These are phyloP conservation scores for Macadamia integrifolia DNA, from an alignment of 164 flowering plant genomes.

Conservation along the genomic window DNA sequence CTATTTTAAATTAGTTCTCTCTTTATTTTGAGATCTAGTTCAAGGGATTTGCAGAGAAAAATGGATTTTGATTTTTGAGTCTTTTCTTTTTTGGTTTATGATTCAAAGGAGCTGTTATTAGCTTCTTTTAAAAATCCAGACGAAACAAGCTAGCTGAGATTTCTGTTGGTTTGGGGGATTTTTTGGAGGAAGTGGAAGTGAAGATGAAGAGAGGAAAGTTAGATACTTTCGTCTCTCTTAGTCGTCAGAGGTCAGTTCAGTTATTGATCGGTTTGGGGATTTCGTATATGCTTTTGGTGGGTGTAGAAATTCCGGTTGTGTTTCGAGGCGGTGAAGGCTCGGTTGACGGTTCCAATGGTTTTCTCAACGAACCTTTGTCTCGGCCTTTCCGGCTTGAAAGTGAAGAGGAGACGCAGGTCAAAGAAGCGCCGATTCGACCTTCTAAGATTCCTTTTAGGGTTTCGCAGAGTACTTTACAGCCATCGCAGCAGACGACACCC, in stretches of 20 bases:
- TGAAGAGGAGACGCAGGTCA: conserved; percentile 23
- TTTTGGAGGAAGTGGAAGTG: background rate
- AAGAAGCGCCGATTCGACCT: conserved; percentile 33
- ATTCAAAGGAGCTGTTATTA: background rate
- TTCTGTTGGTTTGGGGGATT: background rate
- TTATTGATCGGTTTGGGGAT: conserved; percentile 29
- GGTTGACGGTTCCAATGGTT: conserved; percentile 20
- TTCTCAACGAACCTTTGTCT: conserved; percentile 22
- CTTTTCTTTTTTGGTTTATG: too few species aligned
- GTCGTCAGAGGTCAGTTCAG: conserved; percentile 42
- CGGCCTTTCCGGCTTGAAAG: conserved; percentile 24
- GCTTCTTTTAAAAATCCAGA: background rate
- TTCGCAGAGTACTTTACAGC: conserved; percentile 9
- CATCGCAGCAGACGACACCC: conserved; percentile 11
- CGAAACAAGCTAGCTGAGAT: background rate
- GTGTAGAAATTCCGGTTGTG: conserved; percentile 55
- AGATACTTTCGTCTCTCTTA: conserved; percentile 24
- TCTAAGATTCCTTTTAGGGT: conserved; percentile 16
- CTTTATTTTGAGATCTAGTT: too few species aligned
- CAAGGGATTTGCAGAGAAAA: too few species aligned
- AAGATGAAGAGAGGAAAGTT: conserved; percentile 47
- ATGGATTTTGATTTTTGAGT: too few species aligned
- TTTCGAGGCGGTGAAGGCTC: conserved; percentile 24
- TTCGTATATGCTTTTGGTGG: conserved; percentile 44
- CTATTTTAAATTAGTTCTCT: too few species aligned